A percentile compares a stretch with the other conserved stretches of the same genome.
Evolutionary conservation across 2,329 filamentous ascomycete species (phyloP).

Genomic region (Hymenoscyphus linearis): DNA sequence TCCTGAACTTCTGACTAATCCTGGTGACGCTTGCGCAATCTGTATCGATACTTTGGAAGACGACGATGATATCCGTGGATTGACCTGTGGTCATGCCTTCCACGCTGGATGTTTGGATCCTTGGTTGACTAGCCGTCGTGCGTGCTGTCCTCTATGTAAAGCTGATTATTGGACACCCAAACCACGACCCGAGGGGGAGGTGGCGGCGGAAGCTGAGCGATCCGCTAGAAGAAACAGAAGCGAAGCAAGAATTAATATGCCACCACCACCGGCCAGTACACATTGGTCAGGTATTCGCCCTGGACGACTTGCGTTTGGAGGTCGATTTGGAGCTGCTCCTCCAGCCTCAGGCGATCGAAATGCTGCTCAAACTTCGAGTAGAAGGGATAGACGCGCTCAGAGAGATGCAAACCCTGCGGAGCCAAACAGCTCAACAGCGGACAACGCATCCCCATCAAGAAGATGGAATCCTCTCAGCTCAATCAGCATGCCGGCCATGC

Average conservation of each 20-base stretch:
- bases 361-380: slow-evolving; percentile 5
- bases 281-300: slow-evolving; percentile 26
- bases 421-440: slow-evolving; percentile 3
- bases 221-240: slow-evolving; percentile 17
- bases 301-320: slow-evolving; percentile 22
- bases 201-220: slow-evolving; percentile 22
- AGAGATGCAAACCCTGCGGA: slow-evolving; percentile 6
- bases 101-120: slow-evolving; percentile 94
- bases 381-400: slow-evolving; percentile 15
- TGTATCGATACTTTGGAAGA: slow-evolving; percentile 93
- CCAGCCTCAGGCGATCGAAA: background rate
- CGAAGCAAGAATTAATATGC: slow-evolving; percentile 22
- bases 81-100: slow-evolving; percentile 97
- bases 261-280: slow-evolving; percentile 22
- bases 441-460: slow-evolving; percentile 11
- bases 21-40: slow-evolving; percentile 92
- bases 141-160: slow-evolving; percentile 96
- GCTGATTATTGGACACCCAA: slow-evolving; percentile 96
- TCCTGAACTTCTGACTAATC: slow-evolving; percentile 72
- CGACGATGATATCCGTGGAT: slow-evolving; percentile 87
- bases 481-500: slow-evolving; percentile 20
- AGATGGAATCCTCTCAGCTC: slow-evolving; percentile 26
- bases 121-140: slow-evolving; percentile 89
- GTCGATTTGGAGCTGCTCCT: slow-evolving; percentile 18
- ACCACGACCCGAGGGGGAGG: slow-evolving; percentile 53